phyloP scores from a whole-genome alignment of 805 yeast species.

The Cyberlindnera mrakii region DNA sequence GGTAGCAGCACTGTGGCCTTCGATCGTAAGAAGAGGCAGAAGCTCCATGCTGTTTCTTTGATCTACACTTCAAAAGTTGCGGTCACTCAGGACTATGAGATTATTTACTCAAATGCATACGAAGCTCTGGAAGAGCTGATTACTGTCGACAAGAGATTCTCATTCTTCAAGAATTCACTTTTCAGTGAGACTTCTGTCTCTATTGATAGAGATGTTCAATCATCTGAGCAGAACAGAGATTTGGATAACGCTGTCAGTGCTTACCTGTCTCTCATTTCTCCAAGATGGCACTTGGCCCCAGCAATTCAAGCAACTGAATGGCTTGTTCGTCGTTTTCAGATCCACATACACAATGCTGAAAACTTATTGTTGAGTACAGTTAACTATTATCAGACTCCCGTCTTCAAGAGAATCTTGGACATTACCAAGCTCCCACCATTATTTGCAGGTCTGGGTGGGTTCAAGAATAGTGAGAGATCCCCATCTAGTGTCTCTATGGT shows the following conservation, averaged over 20 bases:
- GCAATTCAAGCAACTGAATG: conserved; percentile 86
- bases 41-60: conserved; percentile 82
- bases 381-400: conserved; percentile 72
- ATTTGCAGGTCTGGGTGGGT: conserved; percentile 64
- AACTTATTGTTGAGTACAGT: conserved; percentile 60
- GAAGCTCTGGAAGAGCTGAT: conserved; percentile 75
- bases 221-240: conserved; percentile 68
- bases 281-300: conserved; percentile 69
- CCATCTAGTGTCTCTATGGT: conserved; percentile 68
- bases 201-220: conserved; percentile 78
- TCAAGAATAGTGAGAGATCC: conserved; percentile 53
- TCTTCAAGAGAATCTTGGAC: conserved; percentile 71
- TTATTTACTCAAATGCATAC: conserved; percentile 61
- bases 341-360: conserved; percentile 78
- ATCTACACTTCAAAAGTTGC: conserved; percentile 83
- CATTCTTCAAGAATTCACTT: conserved; percentile 59
- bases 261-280: conserved; percentile 68
- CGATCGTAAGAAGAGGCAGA: conserved; percentile 82
- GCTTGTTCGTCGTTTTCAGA: conserved; percentile 86
- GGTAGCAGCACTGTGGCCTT: conserved; percentile 66
- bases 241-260: conserved; percentile 70
- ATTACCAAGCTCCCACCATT: conserved; percentile 74
- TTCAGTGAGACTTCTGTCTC: conserved; percentile 77
- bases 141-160: conserved; percentile 68
- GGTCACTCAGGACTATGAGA: conserved; percentile 89